phyloP scores from a whole-genome alignment of 75 land plant species.

The Pinus albicaulis region DNA sequence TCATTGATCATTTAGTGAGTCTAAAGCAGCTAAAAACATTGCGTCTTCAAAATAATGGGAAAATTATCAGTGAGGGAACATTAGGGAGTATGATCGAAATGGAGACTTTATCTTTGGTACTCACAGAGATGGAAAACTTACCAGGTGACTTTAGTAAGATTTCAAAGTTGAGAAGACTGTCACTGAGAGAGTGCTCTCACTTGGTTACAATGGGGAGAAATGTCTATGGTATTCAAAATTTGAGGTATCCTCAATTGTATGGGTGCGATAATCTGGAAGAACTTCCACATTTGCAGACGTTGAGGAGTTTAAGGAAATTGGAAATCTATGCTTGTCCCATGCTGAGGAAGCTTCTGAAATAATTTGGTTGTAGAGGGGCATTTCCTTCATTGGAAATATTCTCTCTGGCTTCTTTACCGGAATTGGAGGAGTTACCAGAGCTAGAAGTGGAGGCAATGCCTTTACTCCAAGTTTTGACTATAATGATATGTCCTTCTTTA shows the following conservation, averaged over 20 bases:
- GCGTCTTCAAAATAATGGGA: neutral
- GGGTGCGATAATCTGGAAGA: neutral
- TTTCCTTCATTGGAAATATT: neutral
- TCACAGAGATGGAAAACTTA: neutral
- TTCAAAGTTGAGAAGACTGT: neutral
- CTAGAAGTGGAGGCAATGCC: neutral
- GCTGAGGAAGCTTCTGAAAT: neutral
- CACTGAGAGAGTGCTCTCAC: neutral
- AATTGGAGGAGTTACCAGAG: neutral
- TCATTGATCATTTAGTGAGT: neutral
- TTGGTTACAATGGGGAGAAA: neutral
- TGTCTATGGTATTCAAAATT: neutral
- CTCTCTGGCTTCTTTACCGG: neutral
- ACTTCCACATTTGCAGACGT: neutral
- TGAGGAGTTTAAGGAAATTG: neutral
- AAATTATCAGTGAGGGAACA: neutral
- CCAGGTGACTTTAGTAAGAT: neutral
- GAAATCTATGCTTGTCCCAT: neutral
- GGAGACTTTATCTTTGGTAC: neutral
- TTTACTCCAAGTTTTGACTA: neutral
- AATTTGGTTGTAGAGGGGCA: neutral
- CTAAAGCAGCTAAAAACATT: neutral
- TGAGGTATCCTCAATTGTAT: neutral
- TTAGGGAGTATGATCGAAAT: neutral
- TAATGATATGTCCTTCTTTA: neutral